These are phyloP conservation scores for Nitzschia sp. DNA, from an alignment of 108 stramenopile species.

Conservation along the genomic window DNA sequence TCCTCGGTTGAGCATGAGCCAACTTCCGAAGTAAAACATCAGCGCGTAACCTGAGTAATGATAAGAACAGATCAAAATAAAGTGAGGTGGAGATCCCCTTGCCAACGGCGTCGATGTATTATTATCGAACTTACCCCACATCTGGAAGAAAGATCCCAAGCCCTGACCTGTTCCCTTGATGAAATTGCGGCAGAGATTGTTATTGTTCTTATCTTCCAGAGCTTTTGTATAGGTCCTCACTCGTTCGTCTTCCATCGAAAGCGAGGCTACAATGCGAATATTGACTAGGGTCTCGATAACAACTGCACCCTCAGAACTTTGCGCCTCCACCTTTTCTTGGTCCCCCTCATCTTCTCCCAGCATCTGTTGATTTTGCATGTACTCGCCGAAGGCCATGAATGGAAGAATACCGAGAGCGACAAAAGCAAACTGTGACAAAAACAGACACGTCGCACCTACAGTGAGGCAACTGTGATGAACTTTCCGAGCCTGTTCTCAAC, in stretches of 20 bases:
- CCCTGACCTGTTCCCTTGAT: slow-evolving; percentile 32
- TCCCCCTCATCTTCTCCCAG: slow-evolving; percentile 55
- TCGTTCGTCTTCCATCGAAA: slow-evolving; percentile 46
- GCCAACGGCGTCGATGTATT: no score
- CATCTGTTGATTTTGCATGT: slow-evolving; percentile 73
- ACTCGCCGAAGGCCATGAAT: slow-evolving; percentile 62
- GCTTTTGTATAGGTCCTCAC: slow-evolving; percentile 32
- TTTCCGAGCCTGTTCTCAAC: background rate
- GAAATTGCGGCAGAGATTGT: slow-evolving; percentile 22
- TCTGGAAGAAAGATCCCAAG: slow-evolving; percentile 26
- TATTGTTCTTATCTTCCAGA: slow-evolving; percentile 26
- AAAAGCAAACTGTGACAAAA: slow-evolving; percentile 34
- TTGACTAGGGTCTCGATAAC: slow-evolving; percentile 59
- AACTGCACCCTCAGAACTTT: slow-evolving; percentile 55
- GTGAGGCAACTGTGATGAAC: background rate
- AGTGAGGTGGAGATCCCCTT: no score
- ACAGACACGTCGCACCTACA: no score
- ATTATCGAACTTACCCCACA: slow-evolving; percentile 38
- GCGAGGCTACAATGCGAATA: slow-evolving; percentile 63
- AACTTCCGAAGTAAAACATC: slow-evolving; percentile 71
- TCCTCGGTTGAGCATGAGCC: slow-evolving; percentile 38
- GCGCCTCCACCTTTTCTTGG: slow-evolving; percentile 31
- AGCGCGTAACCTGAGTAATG: slow-evolving; percentile 44
- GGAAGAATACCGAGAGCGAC: slow-evolving; percentile 55
- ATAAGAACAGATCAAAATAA: no score